phyloP scores from a whole-genome alignment of 345 rosid species.

The Capsella bursapastoris region DNA sequence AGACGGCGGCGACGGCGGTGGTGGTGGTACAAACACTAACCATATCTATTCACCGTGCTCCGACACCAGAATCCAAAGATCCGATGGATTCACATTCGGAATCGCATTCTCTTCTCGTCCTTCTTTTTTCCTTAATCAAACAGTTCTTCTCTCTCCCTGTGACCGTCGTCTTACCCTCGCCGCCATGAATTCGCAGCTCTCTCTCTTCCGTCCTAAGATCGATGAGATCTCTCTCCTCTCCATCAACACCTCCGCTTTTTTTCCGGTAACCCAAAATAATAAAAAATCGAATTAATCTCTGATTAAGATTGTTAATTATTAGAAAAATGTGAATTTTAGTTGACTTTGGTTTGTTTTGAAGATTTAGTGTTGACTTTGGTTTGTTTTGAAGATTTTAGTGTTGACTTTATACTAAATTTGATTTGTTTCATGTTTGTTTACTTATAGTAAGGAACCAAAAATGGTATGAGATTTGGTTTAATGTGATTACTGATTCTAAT shows the following conservation, averaged over 20 bases:
- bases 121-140: conserved; percentile 55
- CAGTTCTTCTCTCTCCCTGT: conserved; percentile 74
- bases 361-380: no score
- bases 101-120: conserved; percentile 68
- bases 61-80: conserved; percentile 69
- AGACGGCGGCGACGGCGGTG: conserved; percentile 11
- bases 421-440: no score
- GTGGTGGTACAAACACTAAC: conserved; percentile 50
- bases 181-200: conserved; percentile 61
- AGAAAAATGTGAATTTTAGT: background rate
- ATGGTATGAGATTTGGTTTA: no score
- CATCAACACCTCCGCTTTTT: conserved; percentile 72
- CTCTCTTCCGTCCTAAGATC: conserved; percentile 77
- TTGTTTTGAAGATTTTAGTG: no score
- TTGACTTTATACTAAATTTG: no score
- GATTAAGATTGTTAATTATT: background rate
- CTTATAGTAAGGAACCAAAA: no score
- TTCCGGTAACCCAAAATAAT: conserved; percentile 44
- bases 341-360: no score
- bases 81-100: conserved; percentile 86
- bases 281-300: background rate
- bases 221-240: conserved; percentile 97
- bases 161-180: conserved; percentile 70
- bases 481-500: no score
- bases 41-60: conserved; percentile 63